These are phyloP conservation scores for Nemania abortiva DNA, from an alignment of 2,329 filamentous ascomycete genomes.

Conservation along the genomic window DNA sequence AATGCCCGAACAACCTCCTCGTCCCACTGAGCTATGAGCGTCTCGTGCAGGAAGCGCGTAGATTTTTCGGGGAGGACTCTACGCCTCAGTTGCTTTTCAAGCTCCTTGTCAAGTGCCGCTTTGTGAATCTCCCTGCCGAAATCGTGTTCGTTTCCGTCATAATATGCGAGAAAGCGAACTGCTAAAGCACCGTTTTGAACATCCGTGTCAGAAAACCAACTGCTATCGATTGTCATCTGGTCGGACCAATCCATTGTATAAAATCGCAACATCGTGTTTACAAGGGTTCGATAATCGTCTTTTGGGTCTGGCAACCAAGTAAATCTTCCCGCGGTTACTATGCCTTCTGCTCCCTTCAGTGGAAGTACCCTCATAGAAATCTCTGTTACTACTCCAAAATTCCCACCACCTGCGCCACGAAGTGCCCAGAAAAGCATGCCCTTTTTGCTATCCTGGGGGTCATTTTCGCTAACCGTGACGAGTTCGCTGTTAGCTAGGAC, in stretches of 20 bases:
- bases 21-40: conserved; percentile 47
- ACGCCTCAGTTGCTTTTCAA: conserved; percentile 44
- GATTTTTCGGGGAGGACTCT: conserved; percentile 40
- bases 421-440: conserved; percentile 56
- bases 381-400: conserved; percentile 55
- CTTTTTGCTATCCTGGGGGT: conserved; percentile 42
- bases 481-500: conserved; percentile 4
- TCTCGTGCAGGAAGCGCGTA: conserved; percentile 47
- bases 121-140: background rate
- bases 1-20: conserved; percentile 47
- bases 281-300: conserved; percentile 27
- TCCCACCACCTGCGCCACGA: conserved; percentile 56
- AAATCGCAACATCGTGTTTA: conserved; percentile 45
- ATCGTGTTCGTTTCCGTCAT: background rate
- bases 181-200: background rate
- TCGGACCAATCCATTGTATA: conserved; percentile 47
- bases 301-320: conserved; percentile 39
- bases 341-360: conserved; percentile 14
- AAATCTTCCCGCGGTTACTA: conserved; percentile 47
- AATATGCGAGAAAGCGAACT: background rate
- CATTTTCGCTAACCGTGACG: conserved; percentile 15
- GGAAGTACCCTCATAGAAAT: conserved; percentile 48
- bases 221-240: conserved; percentile 48
- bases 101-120: background rate
- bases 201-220: conserved; percentile 34